Base-by-base conservation (phyloP, 164 flowering plant species). In the Aristolochia californica region DNA sequence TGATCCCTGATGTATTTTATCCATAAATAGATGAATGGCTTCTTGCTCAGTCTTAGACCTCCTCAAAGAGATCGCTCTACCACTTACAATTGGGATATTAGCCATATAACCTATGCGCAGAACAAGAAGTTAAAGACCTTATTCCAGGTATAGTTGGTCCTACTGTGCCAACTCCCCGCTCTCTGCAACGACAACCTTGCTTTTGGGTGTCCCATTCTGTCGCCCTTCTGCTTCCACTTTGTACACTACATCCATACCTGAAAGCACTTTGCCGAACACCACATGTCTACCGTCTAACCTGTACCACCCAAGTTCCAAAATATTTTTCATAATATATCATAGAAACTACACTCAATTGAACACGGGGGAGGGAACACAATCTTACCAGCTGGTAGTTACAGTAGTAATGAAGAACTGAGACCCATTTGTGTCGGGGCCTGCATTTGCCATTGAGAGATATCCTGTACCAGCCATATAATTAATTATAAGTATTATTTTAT, bases 341-440 rank as follows among this genome's bases (percentile, higher is more conserved):
- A 34, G 40, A 34, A 12, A 34, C 5, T 34, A 5, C 40, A 34
- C 4, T 1, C 7, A 8, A 34, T 34, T 1, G 40, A 34, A 12
- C 7, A 18, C 27, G 51, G 24, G 22, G 51, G 5, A 28, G 50
- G 2, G n/a, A 16, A 3, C 24, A 17, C 55, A 57, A 66, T 3
- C 63, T 75, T 76, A 93, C 99, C 99, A 89, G 83, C 84, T 84
- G 50, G 99, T 93, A 57, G 88, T 83, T 53, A 89, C 96, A 45
- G 99, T 93, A 14, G 99, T 93, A 50, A 93, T 87, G 82, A 93
- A 93, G 74, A 93, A 93, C 62, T 93, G 99, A 10, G 97, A 93
- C 28, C 99, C 99, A 52, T 89, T 93, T 52, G 91, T 87, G 72
- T 93, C 85, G 11, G 62, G 65, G 48, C 99, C 99, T 58, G 99